Conservation (phyloP, 106 monocot genomes). For the Triglochin maritima region DNA sequence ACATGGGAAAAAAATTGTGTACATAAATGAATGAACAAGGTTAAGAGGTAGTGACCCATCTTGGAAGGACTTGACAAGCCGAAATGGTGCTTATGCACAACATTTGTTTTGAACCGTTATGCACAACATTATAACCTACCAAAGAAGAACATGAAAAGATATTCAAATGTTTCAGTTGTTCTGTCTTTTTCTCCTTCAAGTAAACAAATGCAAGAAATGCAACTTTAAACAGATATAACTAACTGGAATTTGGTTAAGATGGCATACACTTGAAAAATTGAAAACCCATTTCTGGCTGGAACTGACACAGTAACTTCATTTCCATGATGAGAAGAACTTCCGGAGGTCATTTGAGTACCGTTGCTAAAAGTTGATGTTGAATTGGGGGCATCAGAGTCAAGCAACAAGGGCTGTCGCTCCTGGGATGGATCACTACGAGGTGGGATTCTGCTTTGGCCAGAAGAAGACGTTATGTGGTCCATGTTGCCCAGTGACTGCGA, state of each 20-base stretch:
- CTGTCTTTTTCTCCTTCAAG: neutral
- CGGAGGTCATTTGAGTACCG: constrained; percentile 8
- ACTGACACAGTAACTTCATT: constrained; percentile 26
- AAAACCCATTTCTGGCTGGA: constrained; percentile 43
- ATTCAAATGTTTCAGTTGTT: too few relatives aligned
- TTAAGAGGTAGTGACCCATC: neutral
- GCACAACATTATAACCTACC: neutral
- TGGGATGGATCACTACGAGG: neutral
- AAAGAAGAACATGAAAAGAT: neutral
- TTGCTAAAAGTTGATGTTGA: constrained; percentile 2
- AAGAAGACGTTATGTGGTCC: constrained; percentile 30
- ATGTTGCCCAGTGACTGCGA: constrained; percentile 12
- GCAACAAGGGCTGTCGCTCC: constrained; percentile 9
- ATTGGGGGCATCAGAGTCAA: constrained; percentile 10
- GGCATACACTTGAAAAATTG: constrained; percentile 65
- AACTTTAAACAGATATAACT: neutral
- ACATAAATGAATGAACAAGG: neutral
- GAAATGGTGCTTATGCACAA: neutral
- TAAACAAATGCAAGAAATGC: neutral
- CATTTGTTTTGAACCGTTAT: neutral
- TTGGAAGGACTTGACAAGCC: neutral
- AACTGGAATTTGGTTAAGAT: neutral
- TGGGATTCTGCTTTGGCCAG: constrained; percentile 6
- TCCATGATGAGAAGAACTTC: constrained; percentile 24
- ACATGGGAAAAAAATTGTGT: neutral